Conservation (phyloP, 1,284 basidiomycete species). For the Ceratobasidium sp. region DNA sequence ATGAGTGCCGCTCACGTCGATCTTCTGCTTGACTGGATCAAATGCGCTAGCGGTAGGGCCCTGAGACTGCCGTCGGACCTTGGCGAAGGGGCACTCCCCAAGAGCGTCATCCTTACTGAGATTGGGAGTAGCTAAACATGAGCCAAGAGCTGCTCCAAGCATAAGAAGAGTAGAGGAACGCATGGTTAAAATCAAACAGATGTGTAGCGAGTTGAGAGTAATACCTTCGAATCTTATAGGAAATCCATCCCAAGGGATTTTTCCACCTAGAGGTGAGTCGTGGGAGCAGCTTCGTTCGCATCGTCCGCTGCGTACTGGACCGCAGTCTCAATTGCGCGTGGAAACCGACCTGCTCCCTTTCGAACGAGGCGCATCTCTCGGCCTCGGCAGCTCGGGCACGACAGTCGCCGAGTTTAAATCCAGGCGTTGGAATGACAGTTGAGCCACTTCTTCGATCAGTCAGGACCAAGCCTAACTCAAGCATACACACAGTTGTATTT, state of each 20-base stretch:
- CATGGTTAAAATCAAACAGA: not conserved
- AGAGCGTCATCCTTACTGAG: not conserved
- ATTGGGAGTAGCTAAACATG: constrained; percentile 17
- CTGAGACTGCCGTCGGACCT: not conserved
- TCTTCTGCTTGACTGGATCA: constrained; percentile 37
- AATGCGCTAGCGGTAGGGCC: not conserved
- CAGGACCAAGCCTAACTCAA: no score
- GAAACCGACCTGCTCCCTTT: not conserved
- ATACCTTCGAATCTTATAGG: not conserved
- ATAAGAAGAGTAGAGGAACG: not conserved
- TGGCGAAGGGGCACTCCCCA: constrained; percentile 22
- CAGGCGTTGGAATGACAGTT: not conserved
- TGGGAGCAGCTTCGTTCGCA: not conserved
- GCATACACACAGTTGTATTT: no score
- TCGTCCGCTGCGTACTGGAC: not conserved
- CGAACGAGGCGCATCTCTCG: not conserved
- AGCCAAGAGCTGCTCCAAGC: not conserved
- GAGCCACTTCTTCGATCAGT: no score
- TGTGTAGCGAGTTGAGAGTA: not conserved
- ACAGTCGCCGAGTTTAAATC: not conserved
- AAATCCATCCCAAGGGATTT: not conserved
- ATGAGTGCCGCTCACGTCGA: constrained; percentile 24
- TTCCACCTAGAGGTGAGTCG: not conserved
- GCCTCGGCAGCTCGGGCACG: constrained; percentile 2
- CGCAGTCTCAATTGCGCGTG: constrained; percentile 9